Conservation (phyloP, 768 basidiomycete genomes). For the Clitopilus hobsonii region DNA sequence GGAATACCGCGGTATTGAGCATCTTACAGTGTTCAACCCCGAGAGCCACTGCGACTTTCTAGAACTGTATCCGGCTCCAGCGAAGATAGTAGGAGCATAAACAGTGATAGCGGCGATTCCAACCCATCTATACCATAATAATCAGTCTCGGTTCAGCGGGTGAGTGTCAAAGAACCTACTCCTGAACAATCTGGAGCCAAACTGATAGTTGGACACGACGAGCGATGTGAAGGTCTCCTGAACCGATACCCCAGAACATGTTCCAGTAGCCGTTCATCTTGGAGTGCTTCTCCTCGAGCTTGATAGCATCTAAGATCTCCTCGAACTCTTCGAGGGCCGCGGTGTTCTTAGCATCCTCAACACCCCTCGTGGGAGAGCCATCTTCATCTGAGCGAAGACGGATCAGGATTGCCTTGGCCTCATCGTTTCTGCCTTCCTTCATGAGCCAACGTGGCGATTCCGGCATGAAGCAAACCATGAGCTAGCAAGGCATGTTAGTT, state of each 20-base stretch:
- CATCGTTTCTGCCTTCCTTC: conserved; percentile 31
- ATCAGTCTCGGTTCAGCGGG: background rate
- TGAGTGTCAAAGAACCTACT: conserved; percentile 18
- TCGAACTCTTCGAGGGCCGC: conserved; percentile 27
- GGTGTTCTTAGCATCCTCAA: conserved; percentile 13
- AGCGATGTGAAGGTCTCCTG: conserved; percentile 35
- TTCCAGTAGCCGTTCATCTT: conserved; percentile 36
- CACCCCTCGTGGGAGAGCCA: background rate
- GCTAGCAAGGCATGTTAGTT: conserved; percentile 5
- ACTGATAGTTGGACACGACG: conserved; percentile 37
- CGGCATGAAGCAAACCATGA: conserved; percentile 34
- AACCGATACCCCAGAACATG: conserved; percentile 41
- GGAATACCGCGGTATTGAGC: background rate
- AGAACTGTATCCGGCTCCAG: conserved; percentile 35
- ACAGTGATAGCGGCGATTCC: conserved; percentile 43
- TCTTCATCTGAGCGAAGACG: conserved; percentile 25
- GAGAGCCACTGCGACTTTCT: conserved; percentile 40
- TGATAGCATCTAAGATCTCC: conserved; percentile 31
- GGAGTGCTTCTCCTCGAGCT: conserved; percentile 33
- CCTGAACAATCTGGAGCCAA: conserved; percentile 42
- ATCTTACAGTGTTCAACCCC: conserved; percentile 36
- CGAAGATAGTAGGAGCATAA: conserved; percentile 40
- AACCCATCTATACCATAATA: conserved; percentile 26
- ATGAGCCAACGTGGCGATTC: conserved; percentile 32
- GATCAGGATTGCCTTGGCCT: conserved; percentile 30